phyloP scores from a whole-genome alignment of 2,329 filamentous ascomycete species.

The Aspergillus tubingensis region DNA sequence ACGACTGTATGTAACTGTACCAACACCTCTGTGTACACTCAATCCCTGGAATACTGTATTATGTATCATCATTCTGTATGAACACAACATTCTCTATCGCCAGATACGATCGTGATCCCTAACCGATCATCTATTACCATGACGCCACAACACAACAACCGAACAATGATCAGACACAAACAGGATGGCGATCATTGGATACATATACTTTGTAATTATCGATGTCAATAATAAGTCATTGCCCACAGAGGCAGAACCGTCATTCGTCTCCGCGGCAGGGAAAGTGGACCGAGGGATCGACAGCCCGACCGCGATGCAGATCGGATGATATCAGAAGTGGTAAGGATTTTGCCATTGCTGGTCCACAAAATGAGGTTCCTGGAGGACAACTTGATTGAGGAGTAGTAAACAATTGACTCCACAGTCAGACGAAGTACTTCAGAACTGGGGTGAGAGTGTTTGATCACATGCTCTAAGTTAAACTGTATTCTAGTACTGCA shows the following conservation, averaged over 20 bases:
- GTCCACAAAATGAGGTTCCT: background rate
- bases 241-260: background rate
- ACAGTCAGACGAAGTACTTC: too few relatives aligned
- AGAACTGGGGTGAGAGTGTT: too few relatives aligned
- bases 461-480: too few relatives aligned
- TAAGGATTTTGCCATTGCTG: background rate
- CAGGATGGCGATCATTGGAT: background rate
- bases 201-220: background rate
- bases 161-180: background rate
- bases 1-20: background rate
- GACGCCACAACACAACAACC: background rate
- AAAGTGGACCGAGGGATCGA: background rate
- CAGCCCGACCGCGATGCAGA: background rate
- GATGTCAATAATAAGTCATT: constrained; percentile 2
- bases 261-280: background rate
- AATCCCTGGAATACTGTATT: background rate
- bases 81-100: background rate
- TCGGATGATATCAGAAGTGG: constrained; percentile 1
- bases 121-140: background rate
- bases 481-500: too few relatives aligned
- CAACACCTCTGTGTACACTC: background rate
- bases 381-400: background rate
- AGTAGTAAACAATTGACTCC: too few relatives aligned
- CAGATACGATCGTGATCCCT: too few relatives aligned
- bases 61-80: background rate